These are phyloP conservation scores for Pseudogymnoascus sp. DNA, from an alignment of 2,329 filamentous ascomycete species.

Conservation along the genomic window DNA sequence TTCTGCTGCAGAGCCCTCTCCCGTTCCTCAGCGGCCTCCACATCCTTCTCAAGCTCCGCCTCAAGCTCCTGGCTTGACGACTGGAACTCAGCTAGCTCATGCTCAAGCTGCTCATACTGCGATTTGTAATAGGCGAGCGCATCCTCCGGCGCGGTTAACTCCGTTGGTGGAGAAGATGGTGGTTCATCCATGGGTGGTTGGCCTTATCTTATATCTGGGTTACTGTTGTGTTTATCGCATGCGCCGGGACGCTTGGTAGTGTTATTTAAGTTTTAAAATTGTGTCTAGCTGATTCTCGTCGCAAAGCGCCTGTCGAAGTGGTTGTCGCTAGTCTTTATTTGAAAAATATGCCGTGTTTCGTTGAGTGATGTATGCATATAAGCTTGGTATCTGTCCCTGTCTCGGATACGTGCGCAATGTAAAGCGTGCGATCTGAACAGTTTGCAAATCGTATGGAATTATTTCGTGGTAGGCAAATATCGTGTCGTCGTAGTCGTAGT, in stretches of 20 bases:
- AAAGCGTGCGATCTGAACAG: neutral
- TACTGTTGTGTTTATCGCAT: constrained; percentile 2
- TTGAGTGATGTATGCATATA: neutral
- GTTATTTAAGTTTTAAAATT: neutral
- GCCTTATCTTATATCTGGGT: neutral
- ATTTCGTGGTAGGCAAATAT: neutral
- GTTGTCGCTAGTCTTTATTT: constrained; percentile 4
- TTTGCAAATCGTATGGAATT: neutral
- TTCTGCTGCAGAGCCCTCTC: constrained; percentile 82
- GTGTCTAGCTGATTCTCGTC: neutral
- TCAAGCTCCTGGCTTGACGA: constrained; percentile 91
- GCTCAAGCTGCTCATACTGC: constrained; percentile 88
- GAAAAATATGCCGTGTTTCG: neutral
- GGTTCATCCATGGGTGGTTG: constrained; percentile 35
- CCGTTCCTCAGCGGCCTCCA: constrained; percentile 90
- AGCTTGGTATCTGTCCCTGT: neutral
- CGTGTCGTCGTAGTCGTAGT: constrained; percentile 4
- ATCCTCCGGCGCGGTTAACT: constrained; percentile 56
- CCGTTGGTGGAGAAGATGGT: constrained; percentile 56
- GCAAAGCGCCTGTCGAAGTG: neutral
- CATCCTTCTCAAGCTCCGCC: constrained; percentile 88
- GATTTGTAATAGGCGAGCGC: constrained; percentile 90
- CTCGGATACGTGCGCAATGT: constrained; percentile 7
- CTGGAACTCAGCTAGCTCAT: constrained; percentile 89
- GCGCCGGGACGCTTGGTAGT: neutral